A percentile compares a stretch with the other conserved stretches of the same genome.
These are phyloP conservation scores for Apostasia shenzhenica DNA, from an alignment of 106 monocot species.

Conservation along the genomic window DNA sequence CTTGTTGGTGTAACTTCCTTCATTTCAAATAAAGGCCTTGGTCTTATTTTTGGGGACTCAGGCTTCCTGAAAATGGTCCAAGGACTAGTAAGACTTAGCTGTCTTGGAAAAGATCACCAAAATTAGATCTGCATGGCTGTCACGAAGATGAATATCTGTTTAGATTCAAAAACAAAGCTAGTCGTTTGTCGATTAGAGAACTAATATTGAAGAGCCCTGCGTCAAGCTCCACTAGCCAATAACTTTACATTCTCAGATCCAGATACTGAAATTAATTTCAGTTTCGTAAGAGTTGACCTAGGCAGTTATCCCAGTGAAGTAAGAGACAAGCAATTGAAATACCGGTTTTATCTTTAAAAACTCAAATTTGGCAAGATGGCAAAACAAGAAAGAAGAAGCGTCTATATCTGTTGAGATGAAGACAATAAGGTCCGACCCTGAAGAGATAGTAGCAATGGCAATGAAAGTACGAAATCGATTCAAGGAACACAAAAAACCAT, in stretches of 20 bases:
- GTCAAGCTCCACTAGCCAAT: neutral
- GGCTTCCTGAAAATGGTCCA: constrained; percentile 51
- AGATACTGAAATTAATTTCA: neutral
- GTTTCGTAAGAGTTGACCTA: neutral
- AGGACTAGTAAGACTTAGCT: neutral
- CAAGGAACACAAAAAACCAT: neutral
- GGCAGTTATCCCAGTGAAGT: neutral
- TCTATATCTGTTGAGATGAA: neutral
- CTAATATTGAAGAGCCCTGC: neutral
- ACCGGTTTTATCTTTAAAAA: neutral
- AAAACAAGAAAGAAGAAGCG: neutral
- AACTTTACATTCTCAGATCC: neutral
- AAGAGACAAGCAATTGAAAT: neutral
- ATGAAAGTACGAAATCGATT: neutral
- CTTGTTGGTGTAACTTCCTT: constrained; percentile 91
- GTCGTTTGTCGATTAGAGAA: neutral
- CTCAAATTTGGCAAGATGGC: neutral
- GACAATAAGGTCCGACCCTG: neutral
- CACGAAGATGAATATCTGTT: neutral
- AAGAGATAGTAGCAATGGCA: neutral
- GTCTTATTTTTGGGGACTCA: constrained; percentile 72
- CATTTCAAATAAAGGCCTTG: constrained; percentile 50
- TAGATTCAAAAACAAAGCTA: neutral
- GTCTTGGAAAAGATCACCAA: neutral
- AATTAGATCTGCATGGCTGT: neutral